Conservation (phyloP, 257 asterid genomes). For the Scutellaria minor region DNA sequence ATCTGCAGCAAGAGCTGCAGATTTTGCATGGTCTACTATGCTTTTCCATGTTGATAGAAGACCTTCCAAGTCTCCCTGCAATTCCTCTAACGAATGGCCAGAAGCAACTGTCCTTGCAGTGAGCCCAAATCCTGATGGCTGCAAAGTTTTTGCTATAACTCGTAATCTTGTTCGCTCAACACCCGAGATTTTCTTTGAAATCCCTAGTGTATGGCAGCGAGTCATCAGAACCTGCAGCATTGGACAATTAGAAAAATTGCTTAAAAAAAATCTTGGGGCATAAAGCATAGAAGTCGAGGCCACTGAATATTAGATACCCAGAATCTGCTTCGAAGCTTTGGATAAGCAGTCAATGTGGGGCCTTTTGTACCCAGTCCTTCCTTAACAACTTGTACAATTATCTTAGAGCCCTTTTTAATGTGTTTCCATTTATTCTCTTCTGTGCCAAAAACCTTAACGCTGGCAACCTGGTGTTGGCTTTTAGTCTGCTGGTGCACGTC, state of each 20-base stretch:
- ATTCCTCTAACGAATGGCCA: slow-evolving; percentile 81
- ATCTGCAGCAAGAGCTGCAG: slow-evolving; percentile 97
- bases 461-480: slow-evolving; percentile 35
- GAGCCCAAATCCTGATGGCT: slow-evolving; percentile 92
- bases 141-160: slow-evolving; percentile 84
- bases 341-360: slow-evolving; percentile 92
- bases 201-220: slow-evolving; percentile 69
- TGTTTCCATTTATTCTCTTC: slow-evolving; percentile 64
- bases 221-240: slow-evolving; percentile 72
- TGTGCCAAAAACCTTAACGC: slow-evolving; percentile 33
- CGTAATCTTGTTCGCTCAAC: slow-evolving; percentile 89
- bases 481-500: slow-evolving; percentile 43
- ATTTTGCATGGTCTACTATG: slow-evolving; percentile 83
- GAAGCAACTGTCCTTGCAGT: slow-evolving; percentile 94
- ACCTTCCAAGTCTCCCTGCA: slow-evolving; percentile 89
- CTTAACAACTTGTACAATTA: slow-evolving; percentile 92
- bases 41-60: slow-evolving; percentile 85
- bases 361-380: slow-evolving; percentile 97
- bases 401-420: slow-evolving; percentile 78
- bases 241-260: slow-evolving; percentile 35
- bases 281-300: slow-evolving; percentile 34
- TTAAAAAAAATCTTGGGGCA: slow-evolving; percentile 35
- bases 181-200: slow-evolving; percentile 90
- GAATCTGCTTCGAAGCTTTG: slow-evolving; percentile 92
- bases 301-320: slow-evolving; percentile 66